A percentile compares a stretch with the other conserved stretches of the same genome.
phyloP scores from a whole-genome alignment of 805 yeast genomes.

The Dipodascus albidus region DNA sequence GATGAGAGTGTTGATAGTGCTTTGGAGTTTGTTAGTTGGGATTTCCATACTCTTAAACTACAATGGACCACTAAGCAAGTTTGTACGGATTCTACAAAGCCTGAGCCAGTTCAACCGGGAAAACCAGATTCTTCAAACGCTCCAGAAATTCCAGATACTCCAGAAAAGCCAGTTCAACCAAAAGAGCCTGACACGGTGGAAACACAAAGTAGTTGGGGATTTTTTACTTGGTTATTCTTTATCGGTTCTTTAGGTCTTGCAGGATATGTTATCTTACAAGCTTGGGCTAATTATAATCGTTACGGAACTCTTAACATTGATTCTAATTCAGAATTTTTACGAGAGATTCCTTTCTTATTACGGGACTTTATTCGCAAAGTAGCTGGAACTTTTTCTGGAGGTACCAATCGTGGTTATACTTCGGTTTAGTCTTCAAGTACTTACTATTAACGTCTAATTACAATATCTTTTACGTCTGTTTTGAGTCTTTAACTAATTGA shows the following conservation, averaged over 20 bases:
- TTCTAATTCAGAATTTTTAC: slow-evolving; percentile 35
- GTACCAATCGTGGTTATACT: slow-evolving; percentile 75
- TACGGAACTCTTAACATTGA: slow-evolving; percentile 58
- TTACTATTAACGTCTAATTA: too few relatives aligned
- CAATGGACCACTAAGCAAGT: slow-evolving; percentile 16
- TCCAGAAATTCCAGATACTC: neutral
- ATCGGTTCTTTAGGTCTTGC: slow-evolving; percentile 60
- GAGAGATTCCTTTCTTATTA: slow-evolving; percentile 63
- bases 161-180: slow-evolving; percentile 1
- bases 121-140: neutral
- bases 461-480: too few relatives aligned
- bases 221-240: slow-evolving; percentile 75
- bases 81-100: slow-evolving; percentile 10
- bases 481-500: too few relatives aligned
- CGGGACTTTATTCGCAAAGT: slow-evolving; percentile 64
- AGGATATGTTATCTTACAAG: slow-evolving; percentile 59
- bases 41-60: slow-evolving; percentile 10
- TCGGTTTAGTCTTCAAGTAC: slow-evolving; percentile 55
- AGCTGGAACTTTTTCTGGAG: slow-evolving; percentile 52
- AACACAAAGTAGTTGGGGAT: slow-evolving; percentile 53
- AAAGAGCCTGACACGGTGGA: slow-evolving; percentile 15
- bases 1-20: slow-evolving; percentile 11
- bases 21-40: slow-evolving; percentile 12
- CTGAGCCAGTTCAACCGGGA: neutral
- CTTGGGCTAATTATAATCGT: slow-evolving; percentile 65